Conservation (phyloP, 768 basidiomycete species). For the Daedaleopsis sinensis region DNA sequence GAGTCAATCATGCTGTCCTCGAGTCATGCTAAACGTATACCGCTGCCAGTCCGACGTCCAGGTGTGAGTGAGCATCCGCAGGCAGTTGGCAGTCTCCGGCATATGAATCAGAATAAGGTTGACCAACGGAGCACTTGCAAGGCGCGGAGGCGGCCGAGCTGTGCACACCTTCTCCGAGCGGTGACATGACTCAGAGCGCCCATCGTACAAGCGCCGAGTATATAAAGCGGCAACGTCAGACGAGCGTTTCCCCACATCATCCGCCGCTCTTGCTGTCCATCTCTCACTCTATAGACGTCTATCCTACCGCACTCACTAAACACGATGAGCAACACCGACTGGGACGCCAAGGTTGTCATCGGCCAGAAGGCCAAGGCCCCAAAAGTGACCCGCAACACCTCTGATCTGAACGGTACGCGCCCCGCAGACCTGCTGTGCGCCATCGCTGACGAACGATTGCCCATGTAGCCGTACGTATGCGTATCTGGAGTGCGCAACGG, state of each 20-base stretch:
- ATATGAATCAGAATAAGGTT: no score
- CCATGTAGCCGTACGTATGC: slow-evolving; percentile 54
- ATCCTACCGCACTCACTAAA: slow-evolving; percentile 3
- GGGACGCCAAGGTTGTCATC: slow-evolving; percentile 76
- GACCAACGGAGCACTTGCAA: not conserved
- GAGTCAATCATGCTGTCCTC: no score
- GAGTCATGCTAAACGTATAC: no score
- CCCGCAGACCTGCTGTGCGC: not conserved
- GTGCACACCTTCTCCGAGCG: slow-evolving; percentile 4
- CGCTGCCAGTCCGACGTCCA: not conserved
- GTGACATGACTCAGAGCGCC: slow-evolving; percentile 26
- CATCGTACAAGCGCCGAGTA: slow-evolving; percentile 15
- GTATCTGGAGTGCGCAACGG: not conserved
- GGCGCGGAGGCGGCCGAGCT: slow-evolving; percentile 3
- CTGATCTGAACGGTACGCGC: slow-evolving; percentile 56
- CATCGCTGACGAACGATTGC: not conserved
- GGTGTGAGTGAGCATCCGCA: not conserved
- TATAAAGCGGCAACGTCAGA: slow-evolving; percentile 25
- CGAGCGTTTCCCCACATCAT: slow-evolving; percentile 23
- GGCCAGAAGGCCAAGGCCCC: slow-evolving; percentile 64
- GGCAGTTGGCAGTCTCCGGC: no score
- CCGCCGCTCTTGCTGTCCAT: slow-evolving; percentile 11
- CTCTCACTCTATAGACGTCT: slow-evolving; percentile 1
- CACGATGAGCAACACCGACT: slow-evolving; percentile 48
- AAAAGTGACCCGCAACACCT: slow-evolving; percentile 65